Conservation (phyloP, 208 protist species). For the Naegleria lovaniensis region DNA sequence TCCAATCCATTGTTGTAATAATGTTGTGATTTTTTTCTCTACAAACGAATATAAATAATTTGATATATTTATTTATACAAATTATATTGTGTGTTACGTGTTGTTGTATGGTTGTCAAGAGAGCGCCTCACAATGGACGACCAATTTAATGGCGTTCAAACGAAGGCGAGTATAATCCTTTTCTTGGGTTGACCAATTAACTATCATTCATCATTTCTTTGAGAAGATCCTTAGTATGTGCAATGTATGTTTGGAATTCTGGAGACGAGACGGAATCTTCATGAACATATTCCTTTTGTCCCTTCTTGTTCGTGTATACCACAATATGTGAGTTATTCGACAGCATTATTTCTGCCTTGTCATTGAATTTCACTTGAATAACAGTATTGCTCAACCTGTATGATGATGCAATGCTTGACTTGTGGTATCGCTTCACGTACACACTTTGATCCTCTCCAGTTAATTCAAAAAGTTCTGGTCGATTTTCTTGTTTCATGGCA, state of each 20-base stretch:
- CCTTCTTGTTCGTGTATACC: constrained; percentile 59
- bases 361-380: constrained; percentile 86
- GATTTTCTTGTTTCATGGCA: neutral
- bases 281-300: neutral
- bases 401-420: constrained; percentile 78
- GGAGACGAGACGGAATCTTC: neutral
- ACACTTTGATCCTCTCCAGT: constrained; percentile 52
- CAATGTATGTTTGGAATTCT: neutral
- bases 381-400: constrained; percentile 88
- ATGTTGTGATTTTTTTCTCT: no score
- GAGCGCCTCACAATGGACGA: no score
- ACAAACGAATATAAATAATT: no score
- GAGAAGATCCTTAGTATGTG: neutral
- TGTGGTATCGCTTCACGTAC: constrained; percentile 89
- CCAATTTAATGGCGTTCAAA: no score
- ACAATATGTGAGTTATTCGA: constrained; percentile 71
- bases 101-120: no score
- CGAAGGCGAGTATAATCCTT: no score
- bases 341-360: constrained; percentile 83
- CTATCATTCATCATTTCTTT: neutral
- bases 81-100: no score
- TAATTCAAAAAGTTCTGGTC: neutral
- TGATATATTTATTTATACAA: no score
- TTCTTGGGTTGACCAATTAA: no score
- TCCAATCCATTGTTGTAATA: neutral